These are phyloP conservation scores for Nitzschia putrida DNA, from an alignment of 108 stramenopile species.

Conservation along the genomic window DNA sequence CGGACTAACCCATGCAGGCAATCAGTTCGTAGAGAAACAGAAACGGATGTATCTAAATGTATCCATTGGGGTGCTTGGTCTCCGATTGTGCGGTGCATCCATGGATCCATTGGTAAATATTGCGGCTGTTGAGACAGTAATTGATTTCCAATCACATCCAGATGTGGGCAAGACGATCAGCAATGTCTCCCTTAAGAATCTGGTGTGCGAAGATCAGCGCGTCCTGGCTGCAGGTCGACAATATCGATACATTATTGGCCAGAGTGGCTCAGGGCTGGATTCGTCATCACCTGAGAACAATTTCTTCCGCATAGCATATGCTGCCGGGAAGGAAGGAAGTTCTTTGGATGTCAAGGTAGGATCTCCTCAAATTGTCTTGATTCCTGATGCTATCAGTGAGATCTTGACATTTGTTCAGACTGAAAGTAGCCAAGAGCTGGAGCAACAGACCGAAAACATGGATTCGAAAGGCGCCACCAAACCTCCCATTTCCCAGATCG, in stretches of 20 bases:
- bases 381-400: constrained; percentile 79
- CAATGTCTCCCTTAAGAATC: constrained; percentile 60
- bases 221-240: constrained; percentile 36
- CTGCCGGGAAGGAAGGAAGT: constrained; percentile 31
- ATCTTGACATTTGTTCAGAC: constrained; percentile 56
- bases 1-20: constrained; percentile 67
- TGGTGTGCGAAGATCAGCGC: constrained; percentile 71
- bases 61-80: constrained; percentile 50
- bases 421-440: constrained; percentile 1
- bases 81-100: constrained; percentile 50
- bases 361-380: constrained; percentile 70
- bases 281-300: constrained; percentile 35
- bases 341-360: constrained; percentile 62
- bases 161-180: constrained; percentile 47
- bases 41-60: constrained; percentile 61
- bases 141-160: constrained; percentile 49
- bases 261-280: constrained; percentile 20
- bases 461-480: neutral
- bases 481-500: constrained; percentile 7
- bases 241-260: constrained; percentile 64
- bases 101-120: constrained; percentile 58
- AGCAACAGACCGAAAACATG: neutral
- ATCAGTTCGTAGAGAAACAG: constrained; percentile 43
- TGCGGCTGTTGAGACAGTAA: constrained; percentile 58
- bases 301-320: constrained; percentile 65